Percentiles rank a stretch among this genome's conserved stretches.
phyloP scores from a whole-genome alignment of 306 rosid species.

The Luffa acutangula region DNA sequence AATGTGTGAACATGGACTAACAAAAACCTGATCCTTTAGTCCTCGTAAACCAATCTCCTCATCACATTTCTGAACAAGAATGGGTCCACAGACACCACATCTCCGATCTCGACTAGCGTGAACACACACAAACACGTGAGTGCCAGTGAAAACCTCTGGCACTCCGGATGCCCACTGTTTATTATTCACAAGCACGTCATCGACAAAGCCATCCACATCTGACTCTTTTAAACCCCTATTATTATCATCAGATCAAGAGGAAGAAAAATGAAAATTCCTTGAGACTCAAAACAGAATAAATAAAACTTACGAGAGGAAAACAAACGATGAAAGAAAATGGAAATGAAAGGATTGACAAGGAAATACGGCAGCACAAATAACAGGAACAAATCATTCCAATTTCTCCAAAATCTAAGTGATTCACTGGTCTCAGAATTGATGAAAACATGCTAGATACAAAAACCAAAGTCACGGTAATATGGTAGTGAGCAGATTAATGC shows the following conservation, averaged over 20 bases:
- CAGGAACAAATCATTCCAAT: not conserved
- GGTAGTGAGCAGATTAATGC: not conserved
- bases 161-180: slow-evolving; percentile 54
- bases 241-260: slow-evolving; percentile 15
- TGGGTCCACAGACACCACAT: slow-evolving; percentile 96
- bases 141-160: slow-evolving; percentile 41
- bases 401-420: not conserved
- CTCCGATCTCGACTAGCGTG: slow-evolving; percentile 86
- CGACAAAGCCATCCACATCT: slow-evolving; percentile 57
- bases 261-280: not conserved
- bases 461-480: not conserved
- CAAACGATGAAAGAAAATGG: not conserved
- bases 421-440: not conserved
- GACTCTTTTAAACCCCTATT: slow-evolving; percentile 64
- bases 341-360: not conserved
- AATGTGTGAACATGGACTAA: slow-evolving; percentile 66
- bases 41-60: slow-evolving; percentile 61
- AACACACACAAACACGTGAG: slow-evolving; percentile 77
- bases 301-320: not conserved
- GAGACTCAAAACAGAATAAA: slow-evolving; percentile 10
- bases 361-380: not conserved
- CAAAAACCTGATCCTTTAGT: slow-evolving; percentile 47
- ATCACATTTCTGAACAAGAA: slow-evolving; percentile 47
- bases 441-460: not conserved
- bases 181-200: slow-evolving; percentile 70